Conservation (phyloP, 1,284 basidiomycete genomes). For the Papiliotrema nemorosa region DNA sequence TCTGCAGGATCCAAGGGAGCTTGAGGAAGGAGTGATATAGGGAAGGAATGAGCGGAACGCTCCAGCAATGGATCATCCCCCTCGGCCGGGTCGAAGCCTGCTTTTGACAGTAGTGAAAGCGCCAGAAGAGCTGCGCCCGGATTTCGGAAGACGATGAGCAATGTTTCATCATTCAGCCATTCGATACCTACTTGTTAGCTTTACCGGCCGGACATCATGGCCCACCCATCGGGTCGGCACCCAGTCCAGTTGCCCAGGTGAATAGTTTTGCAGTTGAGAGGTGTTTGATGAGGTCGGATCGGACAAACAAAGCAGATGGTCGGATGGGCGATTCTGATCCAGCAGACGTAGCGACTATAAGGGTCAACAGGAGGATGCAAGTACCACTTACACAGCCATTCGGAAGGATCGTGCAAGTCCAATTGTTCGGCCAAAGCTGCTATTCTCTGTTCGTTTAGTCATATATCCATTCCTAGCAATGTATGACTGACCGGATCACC, state of each 20-base stretch:
- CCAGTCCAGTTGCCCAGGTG: slow-evolving; percentile 35
- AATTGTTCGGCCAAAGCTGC: slow-evolving; percentile 34
- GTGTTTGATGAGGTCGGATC: slow-evolving; percentile 41
- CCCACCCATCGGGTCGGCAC: slow-evolving; percentile 40
- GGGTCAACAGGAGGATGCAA: neutral
- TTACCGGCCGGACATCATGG: neutral
- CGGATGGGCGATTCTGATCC: slow-evolving; percentile 25
- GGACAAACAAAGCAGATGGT: slow-evolving; percentile 32
- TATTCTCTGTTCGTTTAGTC: slow-evolving; percentile 22
- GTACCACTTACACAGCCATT: slow-evolving; percentile 33
- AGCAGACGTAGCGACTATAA: slow-evolving; percentile 31
- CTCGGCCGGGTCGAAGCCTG: slow-evolving; percentile 44
- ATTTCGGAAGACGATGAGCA: slow-evolving; percentile 39
- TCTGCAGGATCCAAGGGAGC: slow-evolving; percentile 14
- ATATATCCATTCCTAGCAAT: neutral
- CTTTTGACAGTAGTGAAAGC: slow-evolving; percentile 39
- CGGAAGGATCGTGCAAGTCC: slow-evolving; percentile 38
- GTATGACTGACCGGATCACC: slow-evolving; percentile 33
- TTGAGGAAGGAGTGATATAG: slow-evolving; percentile 32
- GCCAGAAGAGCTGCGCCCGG: slow-evolving; percentile 33
- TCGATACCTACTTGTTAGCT: slow-evolving; percentile 33
- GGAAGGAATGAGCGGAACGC: slow-evolving; percentile 37
- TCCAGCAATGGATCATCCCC: slow-evolving; percentile 44
- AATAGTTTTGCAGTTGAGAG: slow-evolving; percentile 44
- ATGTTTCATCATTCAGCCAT: slow-evolving; percentile 46